These are phyloP conservation scores for Tausonia pullulans DNA, from an alignment of 1,284 basidiomycete species.

Conservation along the genomic window DNA sequence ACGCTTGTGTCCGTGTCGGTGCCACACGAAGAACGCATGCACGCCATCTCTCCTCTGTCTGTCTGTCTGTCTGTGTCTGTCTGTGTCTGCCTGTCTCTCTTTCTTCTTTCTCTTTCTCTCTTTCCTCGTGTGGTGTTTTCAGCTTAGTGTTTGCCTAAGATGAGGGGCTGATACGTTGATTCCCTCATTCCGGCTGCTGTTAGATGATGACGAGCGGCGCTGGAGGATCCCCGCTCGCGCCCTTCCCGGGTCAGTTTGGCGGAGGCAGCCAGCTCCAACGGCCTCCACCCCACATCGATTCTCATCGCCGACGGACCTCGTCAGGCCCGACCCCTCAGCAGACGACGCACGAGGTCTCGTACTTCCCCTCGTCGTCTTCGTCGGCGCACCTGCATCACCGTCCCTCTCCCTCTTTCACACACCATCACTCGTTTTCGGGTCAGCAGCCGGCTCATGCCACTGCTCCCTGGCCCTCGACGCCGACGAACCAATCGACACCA, in stretches of 20 bases:
- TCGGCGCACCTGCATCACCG: neutral
- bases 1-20: neutral
- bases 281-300: constrained; percentile 6
- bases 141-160: too few species aligned
- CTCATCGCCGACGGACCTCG: constrained; percentile 8
- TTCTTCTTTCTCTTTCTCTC: too few species aligned
- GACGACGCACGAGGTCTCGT: neutral
- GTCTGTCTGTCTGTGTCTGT: neutral
- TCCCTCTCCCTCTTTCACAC: neutral
- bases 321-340: neutral
- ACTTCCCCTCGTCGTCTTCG: neutral
- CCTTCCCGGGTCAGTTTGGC: constrained; percentile 4
- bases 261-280: neutral
- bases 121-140: too few species aligned
- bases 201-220: constrained; percentile 12
- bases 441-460: neutral
- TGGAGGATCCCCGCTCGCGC: neutral
- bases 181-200: too few species aligned
- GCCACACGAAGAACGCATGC: neutral
- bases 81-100: neutral
- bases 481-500: neutral
- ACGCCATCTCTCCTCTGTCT: neutral
- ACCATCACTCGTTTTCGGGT: neutral
- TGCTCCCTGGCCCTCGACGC: neutral
- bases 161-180: too few species aligned